These are phyloP conservation scores for Geotrichum citri-aurantii DNA, from an alignment of 1,139 yeast species.

Conservation along the genomic window DNA sequence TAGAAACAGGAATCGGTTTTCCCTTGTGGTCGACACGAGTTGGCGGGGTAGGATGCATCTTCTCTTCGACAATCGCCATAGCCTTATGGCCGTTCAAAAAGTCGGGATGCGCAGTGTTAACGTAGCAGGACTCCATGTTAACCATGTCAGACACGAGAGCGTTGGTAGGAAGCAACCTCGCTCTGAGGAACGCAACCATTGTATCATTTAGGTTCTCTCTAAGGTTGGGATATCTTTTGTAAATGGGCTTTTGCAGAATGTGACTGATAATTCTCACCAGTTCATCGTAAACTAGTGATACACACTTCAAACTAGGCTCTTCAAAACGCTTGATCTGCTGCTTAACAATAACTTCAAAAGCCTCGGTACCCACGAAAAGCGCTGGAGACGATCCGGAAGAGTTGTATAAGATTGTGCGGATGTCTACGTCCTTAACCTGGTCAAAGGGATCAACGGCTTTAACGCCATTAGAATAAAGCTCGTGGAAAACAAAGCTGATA, in stretches of 20 bases:
- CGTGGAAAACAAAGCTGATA: conserved; percentile 95
- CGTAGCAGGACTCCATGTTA: conserved; percentile 81
- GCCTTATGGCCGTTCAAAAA: conserved; percentile 92
- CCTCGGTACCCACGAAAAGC: conserved; percentile 92
- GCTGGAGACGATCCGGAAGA: conserved; percentile 97
- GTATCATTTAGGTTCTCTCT: conserved; percentile 79
- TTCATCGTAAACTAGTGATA: conserved; percentile 88
- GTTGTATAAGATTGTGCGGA: conserved; percentile 88
- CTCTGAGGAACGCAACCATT: conserved; percentile 76
- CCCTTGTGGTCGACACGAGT: conserved; percentile 91
- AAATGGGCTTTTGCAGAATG: conserved; percentile 74
- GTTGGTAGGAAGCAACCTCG: conserved; percentile 78
- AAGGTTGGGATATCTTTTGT: conserved; percentile 82
- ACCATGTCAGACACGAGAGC: conserved; percentile 79
- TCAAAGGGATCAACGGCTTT: conserved; percentile 94
- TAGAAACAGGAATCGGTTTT: conserved; percentile 41
- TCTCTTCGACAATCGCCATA: conserved; percentile 87
- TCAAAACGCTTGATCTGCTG: conserved; percentile 93
- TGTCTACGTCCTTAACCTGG: conserved; percentile 93
- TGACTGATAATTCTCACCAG: conserved; percentile 86
- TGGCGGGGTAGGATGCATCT: conserved; percentile 73
- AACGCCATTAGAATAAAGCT: conserved; percentile 88
- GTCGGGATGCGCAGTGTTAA: conserved; percentile 97
- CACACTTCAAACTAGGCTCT: conserved; percentile 91
- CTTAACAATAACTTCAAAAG: conserved; percentile 90